phyloP scores from a whole-genome alignment of 768 basidiomycete species.

The Tulasnella sp. region DNA sequence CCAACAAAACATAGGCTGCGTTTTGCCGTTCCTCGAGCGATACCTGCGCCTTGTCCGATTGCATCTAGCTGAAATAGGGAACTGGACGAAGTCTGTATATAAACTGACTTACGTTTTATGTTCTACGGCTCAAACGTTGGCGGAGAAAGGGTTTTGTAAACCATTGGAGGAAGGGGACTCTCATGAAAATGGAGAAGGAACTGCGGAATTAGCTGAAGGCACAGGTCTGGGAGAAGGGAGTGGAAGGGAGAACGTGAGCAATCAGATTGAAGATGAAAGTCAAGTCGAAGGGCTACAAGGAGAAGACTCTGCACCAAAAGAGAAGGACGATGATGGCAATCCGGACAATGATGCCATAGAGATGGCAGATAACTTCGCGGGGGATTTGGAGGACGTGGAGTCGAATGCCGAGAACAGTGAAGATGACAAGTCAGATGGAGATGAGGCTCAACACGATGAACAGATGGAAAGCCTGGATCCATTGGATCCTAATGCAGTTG shows the following conservation, averaged over 20 bases:
- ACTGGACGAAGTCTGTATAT: constrained; percentile 66
- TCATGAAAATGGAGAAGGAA: constrained; percentile 34
- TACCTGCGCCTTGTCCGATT: constrained; percentile 46
- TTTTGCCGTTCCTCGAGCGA: constrained; percentile 58
- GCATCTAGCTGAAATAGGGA: constrained; percentile 42
- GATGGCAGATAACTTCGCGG: constrained; percentile 84
- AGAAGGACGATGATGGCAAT: constrained; percentile 33
- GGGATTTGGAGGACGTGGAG: constrained; percentile 69
- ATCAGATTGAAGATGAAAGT: constrained; percentile 90
- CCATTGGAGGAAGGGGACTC: constrained; percentile 52
- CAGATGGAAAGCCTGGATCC: constrained; percentile 71
- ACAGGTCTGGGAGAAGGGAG: constrained; percentile 80
- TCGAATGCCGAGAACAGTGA: constrained; percentile 32
- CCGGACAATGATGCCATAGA: constrained; percentile 66
- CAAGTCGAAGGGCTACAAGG: constrained; percentile 88
- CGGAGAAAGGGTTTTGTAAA: constrained; percentile 84
- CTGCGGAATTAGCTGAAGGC: constrained; percentile 44
- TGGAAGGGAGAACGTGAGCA: constrained; percentile 77
- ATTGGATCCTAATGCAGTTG: constrained; percentile 68
- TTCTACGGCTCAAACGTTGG: constrained; percentile 56
- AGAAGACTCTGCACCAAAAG: constrained; percentile 26
- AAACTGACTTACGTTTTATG: constrained; percentile 73
- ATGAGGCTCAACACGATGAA: constrained; percentile 61
- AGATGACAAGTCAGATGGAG: constrained; percentile 37
- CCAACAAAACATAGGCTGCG: constrained; percentile 24